Evolutionary conservation across 371 early-diverging fungal species (phyloP), one percentile per base, ranked within the genome.

Genomic region (Mortierella sp.): DNA sequence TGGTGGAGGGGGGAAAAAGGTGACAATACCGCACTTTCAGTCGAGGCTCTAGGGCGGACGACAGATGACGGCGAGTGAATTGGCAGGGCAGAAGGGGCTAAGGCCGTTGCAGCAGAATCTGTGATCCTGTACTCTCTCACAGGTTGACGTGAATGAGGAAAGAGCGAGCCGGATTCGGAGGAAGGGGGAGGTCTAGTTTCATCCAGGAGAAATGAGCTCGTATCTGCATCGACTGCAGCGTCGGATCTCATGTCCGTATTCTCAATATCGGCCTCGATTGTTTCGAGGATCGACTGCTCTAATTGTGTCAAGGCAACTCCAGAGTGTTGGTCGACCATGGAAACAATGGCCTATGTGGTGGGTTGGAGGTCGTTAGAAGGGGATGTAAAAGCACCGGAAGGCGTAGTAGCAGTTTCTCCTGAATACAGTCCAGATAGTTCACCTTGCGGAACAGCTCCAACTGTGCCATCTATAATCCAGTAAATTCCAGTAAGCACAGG

Each of bases 271-370:
- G 79, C 79, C 50, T 72, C 79, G 5, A 79, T 79, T 1, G 79
- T 79, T 46, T 72, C 79, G 9, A 79, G 59, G 28, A 79, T 79
- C 7, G 79, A 79, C 23, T 63, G 65, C 57, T 79, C 79, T 9
- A 79, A 53, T 26, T 72, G 59, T 16, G 70, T 30, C 21, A 79
- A 44, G 2, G 79, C 64, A 2, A 69, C 79, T 7, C 73, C 73
- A 7, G 79, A 79, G 55, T 79, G 79, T 45, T 79, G 79, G 26
- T 79, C 79, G 5, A 79, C 79, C 79, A 79, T 79, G 2, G 79
- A 66, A 9, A 79, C 73, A 21, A 79, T 79, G 15, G 79, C 79
- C 77, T 77, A 51, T 61, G 19, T n/a, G n/a, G n/a, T 51, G 18
- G 5, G 16, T 16, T 6, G 18, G 18, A 51, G 51, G 21, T 46